phyloP scores from a whole-genome alignment of 305 asterid genomes.

The Salvia sclarea region DNA sequence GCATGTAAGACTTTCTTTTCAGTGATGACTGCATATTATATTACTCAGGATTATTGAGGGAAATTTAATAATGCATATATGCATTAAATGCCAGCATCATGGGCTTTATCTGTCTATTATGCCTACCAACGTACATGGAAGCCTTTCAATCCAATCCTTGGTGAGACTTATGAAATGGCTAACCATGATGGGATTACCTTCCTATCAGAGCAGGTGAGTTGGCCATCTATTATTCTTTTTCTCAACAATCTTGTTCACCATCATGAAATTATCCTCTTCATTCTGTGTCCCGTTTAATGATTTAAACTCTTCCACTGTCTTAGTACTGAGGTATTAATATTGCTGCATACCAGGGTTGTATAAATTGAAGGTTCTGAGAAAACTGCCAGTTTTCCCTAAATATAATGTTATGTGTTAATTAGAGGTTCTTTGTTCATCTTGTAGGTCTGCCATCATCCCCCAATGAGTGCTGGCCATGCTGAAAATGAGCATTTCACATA shows the following conservation, averaged over 20 bases:
- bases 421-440: constrained; percentile 8
- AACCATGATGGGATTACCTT: constrained; percentile 71
- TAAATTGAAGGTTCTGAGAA: not conserved
- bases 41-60: constrained; percentile 9
- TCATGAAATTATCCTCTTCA: constrained; percentile 22
- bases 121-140: constrained; percentile 87
- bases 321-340: constrained; percentile 15
- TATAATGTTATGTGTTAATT: constrained; percentile 15
- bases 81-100: constrained; percentile 59
- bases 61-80: constrained; percentile 17
- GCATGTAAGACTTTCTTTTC: constrained; percentile 48
- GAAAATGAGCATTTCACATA: constrained; percentile 77
- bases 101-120: constrained; percentile 77
- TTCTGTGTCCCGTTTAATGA: constrained; percentile 13
- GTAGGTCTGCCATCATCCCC: constrained; percentile 88
- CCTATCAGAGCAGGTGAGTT: constrained; percentile 73
- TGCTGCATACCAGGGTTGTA: not conserved
- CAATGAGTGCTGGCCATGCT: constrained; percentile 91
- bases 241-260: not conserved
- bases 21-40: not conserved
- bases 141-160: constrained; percentile 89
- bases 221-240: constrained; percentile 12
- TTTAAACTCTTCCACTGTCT: not conserved
- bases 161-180: constrained; percentile 84
- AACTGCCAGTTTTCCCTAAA: not conserved